Evolutionary conservation across 306 rosid species (phyloP).

Genomic region (Trifolium pratense): DNA sequence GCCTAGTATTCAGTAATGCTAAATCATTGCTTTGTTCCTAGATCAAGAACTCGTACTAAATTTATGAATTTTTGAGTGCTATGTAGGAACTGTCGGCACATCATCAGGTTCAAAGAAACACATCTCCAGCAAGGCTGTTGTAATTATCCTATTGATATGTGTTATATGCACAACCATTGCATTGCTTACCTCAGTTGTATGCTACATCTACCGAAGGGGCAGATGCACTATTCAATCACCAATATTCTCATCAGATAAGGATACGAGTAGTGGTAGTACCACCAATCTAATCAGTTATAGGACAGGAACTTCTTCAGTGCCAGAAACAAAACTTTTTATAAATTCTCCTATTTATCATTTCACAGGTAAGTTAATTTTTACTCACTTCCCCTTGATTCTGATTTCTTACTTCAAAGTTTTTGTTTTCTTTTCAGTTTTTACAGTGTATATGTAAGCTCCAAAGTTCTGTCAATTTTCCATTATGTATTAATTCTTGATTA

Average conservation of each 20-base stretch:
- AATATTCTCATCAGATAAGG: slow-evolving; percentile 67
- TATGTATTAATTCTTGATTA: slow-evolving; percentile 25
- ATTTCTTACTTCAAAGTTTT: background rate
- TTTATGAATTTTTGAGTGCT: slow-evolving; percentile 38
- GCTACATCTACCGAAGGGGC: slow-evolving; percentile 67
- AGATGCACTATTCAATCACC: slow-evolving; percentile 57
- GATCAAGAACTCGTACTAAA: background rate
- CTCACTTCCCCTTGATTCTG: slow-evolving; percentile 4
- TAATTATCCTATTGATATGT: slow-evolving; percentile 66
- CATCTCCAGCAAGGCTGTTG: slow-evolving; percentile 68
- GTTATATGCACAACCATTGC: slow-evolving; percentile 74
- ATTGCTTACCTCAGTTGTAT: slow-evolving; percentile 63
- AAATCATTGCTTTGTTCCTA: slow-evolving; percentile 6
- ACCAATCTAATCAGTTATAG: slow-evolving; percentile 72
- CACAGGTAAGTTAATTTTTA: slow-evolving; percentile 52
- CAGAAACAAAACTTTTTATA: slow-evolving; percentile 54
- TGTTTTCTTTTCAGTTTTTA: background rate
- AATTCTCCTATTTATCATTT: slow-evolving; percentile 58
- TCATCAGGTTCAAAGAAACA: slow-evolving; percentile 63
- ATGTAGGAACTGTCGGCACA: slow-evolving; percentile 64
- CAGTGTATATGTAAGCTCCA: slow-evolving; percentile 1
- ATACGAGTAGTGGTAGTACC: slow-evolving; percentile 77
- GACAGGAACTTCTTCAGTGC: slow-evolving; percentile 54
- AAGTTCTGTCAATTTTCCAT: slow-evolving; percentile 15
- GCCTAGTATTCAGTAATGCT: background rate